A percentile compares a stretch with the other conserved stretches of the same genome.
These are phyloP conservation scores for Globisporangium radiosum DNA, from an alignment of 352 stramenopile genomes.

Conservation along the genomic window DNA sequence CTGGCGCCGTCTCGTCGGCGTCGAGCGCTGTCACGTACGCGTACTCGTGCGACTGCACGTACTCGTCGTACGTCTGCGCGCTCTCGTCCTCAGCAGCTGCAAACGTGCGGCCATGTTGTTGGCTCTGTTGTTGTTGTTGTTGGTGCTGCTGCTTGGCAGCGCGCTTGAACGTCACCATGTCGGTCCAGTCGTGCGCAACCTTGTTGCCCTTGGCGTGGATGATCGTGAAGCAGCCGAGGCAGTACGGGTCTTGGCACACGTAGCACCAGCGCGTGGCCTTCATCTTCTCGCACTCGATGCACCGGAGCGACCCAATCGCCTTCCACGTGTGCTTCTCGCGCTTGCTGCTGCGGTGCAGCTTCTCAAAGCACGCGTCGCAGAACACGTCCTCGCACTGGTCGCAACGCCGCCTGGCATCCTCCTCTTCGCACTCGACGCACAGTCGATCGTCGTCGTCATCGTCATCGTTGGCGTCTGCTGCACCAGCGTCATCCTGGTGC, in stretches of 20 bases:
- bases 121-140: slow-evolving; percentile 21
- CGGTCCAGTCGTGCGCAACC: slow-evolving; percentile 51
- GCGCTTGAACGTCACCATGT: slow-evolving; percentile 60
- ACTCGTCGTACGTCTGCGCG: slow-evolving; percentile 73
- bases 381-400: slow-evolving; percentile 75
- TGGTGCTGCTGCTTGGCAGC: slow-evolving; percentile 29
- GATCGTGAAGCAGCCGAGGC: slow-evolving; percentile 74
- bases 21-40: slow-evolving; percentile 61
- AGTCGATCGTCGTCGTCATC: slow-evolving; percentile 55
- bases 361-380: slow-evolving; percentile 71
- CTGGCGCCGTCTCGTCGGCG: slow-evolving; percentile 11
- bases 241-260: slow-evolving; percentile 74
- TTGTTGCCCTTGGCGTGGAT: slow-evolving; percentile 84
- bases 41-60: slow-evolving; percentile 66
- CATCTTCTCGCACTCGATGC: slow-evolving; percentile 84
- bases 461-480: slow-evolving; percentile 14
- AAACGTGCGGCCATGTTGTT: not conserved
- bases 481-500: slow-evolving; percentile 2
- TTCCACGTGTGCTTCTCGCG: slow-evolving; percentile 75
- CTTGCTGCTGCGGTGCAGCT: slow-evolving; percentile 64
- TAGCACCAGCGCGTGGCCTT: slow-evolving; percentile 72
- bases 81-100: slow-evolving; percentile 32
- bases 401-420: slow-evolving; percentile 58
- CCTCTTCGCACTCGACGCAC: slow-evolving; percentile 76
- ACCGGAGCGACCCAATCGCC: slow-evolving; percentile 62